Percentiles rank a stretch among this genome's conserved stretches.
Conservation (phyloP, 148 eudicot genomes). For the Vaccinium vitisidaea region DNA sequence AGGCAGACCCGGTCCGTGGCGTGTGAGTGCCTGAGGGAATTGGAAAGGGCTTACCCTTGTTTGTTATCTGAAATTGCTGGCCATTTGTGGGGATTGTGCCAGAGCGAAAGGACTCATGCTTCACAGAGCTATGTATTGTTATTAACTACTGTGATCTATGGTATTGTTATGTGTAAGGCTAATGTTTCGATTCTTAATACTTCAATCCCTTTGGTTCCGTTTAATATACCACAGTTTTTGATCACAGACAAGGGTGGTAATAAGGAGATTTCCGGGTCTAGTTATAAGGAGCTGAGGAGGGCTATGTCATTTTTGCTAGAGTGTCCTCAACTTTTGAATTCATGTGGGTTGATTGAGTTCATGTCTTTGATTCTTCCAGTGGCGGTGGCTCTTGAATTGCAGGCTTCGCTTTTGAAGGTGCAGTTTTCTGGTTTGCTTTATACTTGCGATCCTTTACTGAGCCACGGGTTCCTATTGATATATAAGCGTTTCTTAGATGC, state of each 20-base stretch:
- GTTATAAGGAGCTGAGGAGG: conserved; percentile 67
- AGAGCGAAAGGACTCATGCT: conserved; percentile 77
- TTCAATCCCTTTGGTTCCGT: conserved; percentile 66
- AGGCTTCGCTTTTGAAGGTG: conserved; percentile 78
- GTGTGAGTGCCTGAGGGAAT: conserved; percentile 79
- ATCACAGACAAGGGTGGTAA: conserved; percentile 13
- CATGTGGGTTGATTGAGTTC: conserved; percentile 74
- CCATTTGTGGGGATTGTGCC: conserved; percentile 77
- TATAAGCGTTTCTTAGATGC: conserved; percentile 50
- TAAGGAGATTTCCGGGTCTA: conserved; percentile 37
- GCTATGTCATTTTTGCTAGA: conserved; percentile 82
- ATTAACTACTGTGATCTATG: conserved; percentile 46
- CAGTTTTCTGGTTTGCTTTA: conserved; percentile 83
- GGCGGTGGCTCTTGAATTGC: conserved; percentile 67
- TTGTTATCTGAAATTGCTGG: conserved; percentile 64
- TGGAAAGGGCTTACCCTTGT: conserved; percentile 77
- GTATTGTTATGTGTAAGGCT: conserved; percentile 46
- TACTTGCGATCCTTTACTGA: conserved; percentile 70
- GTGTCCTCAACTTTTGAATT: conserved; percentile 63
- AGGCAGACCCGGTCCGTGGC: conserved; percentile 70
- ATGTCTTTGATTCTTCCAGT: conserved; percentile 60
- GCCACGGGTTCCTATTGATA: conserved; percentile 67
- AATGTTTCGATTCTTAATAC: conserved; percentile 47
- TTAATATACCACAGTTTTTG: conserved; percentile 56
- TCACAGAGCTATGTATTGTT: conserved; percentile 60